Evolutionary conservation across 108 stramenopile genomes (phyloP), one percentile per base, ranked within the genome.

Genomic region (Stephanodiscus minutulus): DNA sequence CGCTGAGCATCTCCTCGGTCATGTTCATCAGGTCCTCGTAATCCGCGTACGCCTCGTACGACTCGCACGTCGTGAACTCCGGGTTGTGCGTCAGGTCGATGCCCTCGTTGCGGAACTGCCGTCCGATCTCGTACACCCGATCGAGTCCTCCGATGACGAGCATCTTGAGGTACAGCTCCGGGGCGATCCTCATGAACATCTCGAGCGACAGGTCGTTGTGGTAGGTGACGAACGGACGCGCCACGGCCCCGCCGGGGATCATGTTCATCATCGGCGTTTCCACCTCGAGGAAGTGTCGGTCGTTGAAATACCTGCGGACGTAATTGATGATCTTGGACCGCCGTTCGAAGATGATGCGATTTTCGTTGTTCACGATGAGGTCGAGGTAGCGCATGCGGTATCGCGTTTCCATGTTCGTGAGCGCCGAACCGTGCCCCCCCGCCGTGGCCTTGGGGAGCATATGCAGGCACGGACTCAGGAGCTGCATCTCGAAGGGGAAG

Each of bases 181-280:
- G 98, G 13, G 95, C 95, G 56, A 96, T 88, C 61, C 95, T 94
- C 90, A 99, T 88, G 83, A 87, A 98, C 72, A 99, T 79, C 72
- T 97, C 94, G 77, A 96, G 87, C 47, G 91, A 87, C 62, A 99
- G 77, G 66, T 98, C 98, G 72, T 99, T 99, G 90, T 98, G 98
- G 84, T 96, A 89, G 39, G 99, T 99, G 59, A 98, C 86, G 78
- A 99, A 99, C 9, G 99, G 99, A 77, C 88, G 90, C 48, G 99
- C 99, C 9, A 94, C 93, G 29, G 99, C 99, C 18, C 99, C 99
- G 25, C 99, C 99, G 9, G 99, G 94, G 60, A 98, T 94, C 95
- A 98, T 97, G 95, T 98, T 97, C 94, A 99, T 98, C 95, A 97
- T 97, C 69, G 99, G 99, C 21, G 99, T 99, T 79, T 99, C 99